Evolutionary conservation across 768 basidiomycete genomes (phyloP).

Genomic region (Suillus clintonianus): DNA sequence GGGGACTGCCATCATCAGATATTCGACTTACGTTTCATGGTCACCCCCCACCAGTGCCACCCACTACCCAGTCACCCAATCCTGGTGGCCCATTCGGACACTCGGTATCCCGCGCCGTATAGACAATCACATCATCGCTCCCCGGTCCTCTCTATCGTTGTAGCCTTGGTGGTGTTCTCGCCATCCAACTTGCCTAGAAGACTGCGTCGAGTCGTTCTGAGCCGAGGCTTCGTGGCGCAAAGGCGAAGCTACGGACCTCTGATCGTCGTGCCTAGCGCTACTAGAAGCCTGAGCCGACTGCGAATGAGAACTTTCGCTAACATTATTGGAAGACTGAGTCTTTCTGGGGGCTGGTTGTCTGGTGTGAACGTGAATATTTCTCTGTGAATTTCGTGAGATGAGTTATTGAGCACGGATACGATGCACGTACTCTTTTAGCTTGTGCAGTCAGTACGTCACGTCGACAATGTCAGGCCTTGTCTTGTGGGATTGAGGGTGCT

Average conservation of each 20-base stretch:
- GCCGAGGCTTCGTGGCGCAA: not conserved
- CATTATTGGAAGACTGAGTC: not conserved
- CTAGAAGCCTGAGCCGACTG: not conserved
- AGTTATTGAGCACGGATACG: no score
- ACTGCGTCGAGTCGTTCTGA: not conserved
- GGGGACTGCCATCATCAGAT: no score
- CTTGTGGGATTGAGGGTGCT: not conserved
- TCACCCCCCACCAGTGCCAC: no score
- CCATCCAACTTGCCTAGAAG: not conserved
- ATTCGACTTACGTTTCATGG: no score
- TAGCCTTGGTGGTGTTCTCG: not conserved
- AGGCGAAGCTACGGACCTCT: not conserved
- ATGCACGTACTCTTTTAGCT: not conserved
- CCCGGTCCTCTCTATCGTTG: not conserved
- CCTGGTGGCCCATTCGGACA: no score
- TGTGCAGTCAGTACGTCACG: not conserved
- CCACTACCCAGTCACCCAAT: no score
- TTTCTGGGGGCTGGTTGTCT: not conserved
- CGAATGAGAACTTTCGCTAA: not conserved
- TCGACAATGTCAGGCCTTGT: not conserved
- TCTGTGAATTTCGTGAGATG: not conserved
- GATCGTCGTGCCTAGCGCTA: no score
- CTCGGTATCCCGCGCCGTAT: not conserved
- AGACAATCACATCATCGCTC: not conserved
- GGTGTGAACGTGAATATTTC: not conserved